Evolutionary conservation across 495 filamentous ascomycete genomes (phyloP), one percentile per base, ranked within the genome.

Genomic region (Penicillium simplicissimum): DNA sequence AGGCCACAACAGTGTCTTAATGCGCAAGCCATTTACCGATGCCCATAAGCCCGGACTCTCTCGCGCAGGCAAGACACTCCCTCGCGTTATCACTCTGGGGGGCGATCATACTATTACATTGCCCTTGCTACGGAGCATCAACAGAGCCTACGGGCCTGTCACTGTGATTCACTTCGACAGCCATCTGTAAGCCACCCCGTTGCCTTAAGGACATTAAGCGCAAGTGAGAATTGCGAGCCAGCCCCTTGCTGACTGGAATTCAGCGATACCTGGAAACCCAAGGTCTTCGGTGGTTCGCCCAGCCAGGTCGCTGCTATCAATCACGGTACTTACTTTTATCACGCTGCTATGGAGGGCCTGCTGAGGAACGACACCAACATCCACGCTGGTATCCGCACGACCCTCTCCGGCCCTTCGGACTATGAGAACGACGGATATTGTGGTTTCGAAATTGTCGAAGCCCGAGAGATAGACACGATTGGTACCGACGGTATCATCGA

Each of bases 311-410:
- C 92, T 21, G 80, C 83, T 34, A 82, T 96, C 57, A 96, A 96
- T 69, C 92, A 96, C 74, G 92, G 92, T 6, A 95, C 92, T 3
- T 90, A 90, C 72, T 90, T 90, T 75, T 91, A 85, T 67, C 87
- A 88, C 64, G 83, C 85, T 3, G 76, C 87, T 1, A 78, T 82
- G 65, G 83, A 94, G 77, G 91, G 91, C 0, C 79, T 96, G 14
- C 81, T 96, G 36, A 85, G 79, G 52, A 93, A 94, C 69, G 86
- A 91, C 72, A 88, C 84, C 38, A 92, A 90, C 74, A 92, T 96
- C 74, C 92, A 95, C 68, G 90, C 88, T 13, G 92, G 92, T 38
- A 92, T 94, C 64, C 88, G 92, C 37, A 93, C 88, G 0, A 91
- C 88, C 0, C 76, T 96, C 0, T 86, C 82, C 17, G 88, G 88